Evolutionary conservation across 768 basidiomycete species (phyloP).

Genomic region (Serendipita sp.): DNA sequence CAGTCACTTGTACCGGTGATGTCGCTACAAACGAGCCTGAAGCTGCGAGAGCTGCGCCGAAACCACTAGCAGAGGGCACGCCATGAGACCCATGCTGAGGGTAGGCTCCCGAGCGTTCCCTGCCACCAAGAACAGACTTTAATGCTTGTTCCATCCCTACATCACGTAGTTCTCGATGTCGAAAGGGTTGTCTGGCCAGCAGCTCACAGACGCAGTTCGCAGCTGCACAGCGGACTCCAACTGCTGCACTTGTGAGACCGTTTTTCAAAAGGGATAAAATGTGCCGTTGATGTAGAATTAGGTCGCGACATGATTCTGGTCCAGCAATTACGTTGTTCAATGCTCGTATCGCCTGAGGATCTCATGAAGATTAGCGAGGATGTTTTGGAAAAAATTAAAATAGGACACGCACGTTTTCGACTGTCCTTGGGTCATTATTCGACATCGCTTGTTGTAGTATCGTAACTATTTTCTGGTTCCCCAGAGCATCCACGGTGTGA

Average conservation of each 20-base stretch:
- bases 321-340: slow-evolving; percentile 61
- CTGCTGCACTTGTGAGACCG: slow-evolving; percentile 43
- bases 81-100: not conserved
- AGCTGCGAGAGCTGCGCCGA: not conserved
- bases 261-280: slow-evolving; percentile 39
- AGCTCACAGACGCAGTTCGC: slow-evolving; percentile 45
- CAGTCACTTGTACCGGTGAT: not conserved
- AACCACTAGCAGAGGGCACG: slow-evolving; percentile 11
- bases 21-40: not conserved
- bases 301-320: slow-evolving; percentile 30
- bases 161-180: slow-evolving; percentile 26
- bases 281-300: slow-evolving; percentile 34
- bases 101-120: slow-evolving; percentile 8
- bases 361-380: not conserved
- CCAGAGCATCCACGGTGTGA: slow-evolving; percentile 41
- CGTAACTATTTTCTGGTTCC: slow-evolving; percentile 28
- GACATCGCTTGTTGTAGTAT: slow-evolving; percentile 34
- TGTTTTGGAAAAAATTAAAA: not conserved
- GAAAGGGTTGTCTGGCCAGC: slow-evolving; percentile 25
- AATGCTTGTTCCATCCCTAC: slow-evolving; percentile 32
- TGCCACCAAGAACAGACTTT: slow-evolving; percentile 28
- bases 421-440: slow-evolving; percentile 36
- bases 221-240: slow-evolving; percentile 44
- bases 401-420: slow-evolving; percentile 29
- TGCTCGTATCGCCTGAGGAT: slow-evolving; percentile 34